Percentiles rank a stretch among this genome's conserved stretches.
phyloP scores from a whole-genome alignment of 257 asterid species.

The Solanum tarijense region DNA sequence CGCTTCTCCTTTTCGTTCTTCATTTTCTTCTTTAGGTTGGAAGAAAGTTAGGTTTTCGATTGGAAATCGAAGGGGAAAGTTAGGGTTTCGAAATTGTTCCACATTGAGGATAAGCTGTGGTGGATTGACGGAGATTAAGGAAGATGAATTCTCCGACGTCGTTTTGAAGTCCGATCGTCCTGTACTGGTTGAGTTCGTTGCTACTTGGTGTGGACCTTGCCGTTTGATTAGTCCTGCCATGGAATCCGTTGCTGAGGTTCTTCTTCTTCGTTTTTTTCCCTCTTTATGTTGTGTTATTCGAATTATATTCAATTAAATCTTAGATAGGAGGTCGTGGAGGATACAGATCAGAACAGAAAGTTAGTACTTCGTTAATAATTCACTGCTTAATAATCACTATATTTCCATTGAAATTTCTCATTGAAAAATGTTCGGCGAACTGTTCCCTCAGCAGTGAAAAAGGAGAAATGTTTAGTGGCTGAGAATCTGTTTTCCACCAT shows the following conservation, averaged over 20 bases:
- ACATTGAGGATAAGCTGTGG: constrained; percentile 24
- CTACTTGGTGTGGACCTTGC: constrained; percentile 94
- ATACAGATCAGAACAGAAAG: neutral
- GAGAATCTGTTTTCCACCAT: neutral
- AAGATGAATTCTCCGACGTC: constrained; percentile 45
- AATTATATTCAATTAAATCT: neutral
- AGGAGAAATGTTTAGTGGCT: neutral
- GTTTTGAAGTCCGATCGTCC: constrained; percentile 71
- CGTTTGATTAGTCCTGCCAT: constrained; percentile 75
- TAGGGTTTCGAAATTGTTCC: neutral
- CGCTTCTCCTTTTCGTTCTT: neutral
- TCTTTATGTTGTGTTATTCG: neutral
- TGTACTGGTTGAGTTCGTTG: constrained; percentile 81
- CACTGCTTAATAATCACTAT: too few relatives aligned
- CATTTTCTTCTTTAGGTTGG: neutral
- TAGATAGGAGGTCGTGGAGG: neutral
- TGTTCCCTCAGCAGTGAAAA: neutral
- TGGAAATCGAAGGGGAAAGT: neutral
- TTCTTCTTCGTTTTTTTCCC: neutral
- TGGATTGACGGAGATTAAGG: constrained; percentile 37
- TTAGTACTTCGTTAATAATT: neutral
- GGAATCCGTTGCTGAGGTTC: constrained; percentile 64
- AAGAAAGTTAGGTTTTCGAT: neutral
- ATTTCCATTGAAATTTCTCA: neutral
- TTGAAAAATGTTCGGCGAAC: neutral